Base-by-base conservation (phyloP, 108 stramenopile species). In the Ochromonas danica region DNA sequence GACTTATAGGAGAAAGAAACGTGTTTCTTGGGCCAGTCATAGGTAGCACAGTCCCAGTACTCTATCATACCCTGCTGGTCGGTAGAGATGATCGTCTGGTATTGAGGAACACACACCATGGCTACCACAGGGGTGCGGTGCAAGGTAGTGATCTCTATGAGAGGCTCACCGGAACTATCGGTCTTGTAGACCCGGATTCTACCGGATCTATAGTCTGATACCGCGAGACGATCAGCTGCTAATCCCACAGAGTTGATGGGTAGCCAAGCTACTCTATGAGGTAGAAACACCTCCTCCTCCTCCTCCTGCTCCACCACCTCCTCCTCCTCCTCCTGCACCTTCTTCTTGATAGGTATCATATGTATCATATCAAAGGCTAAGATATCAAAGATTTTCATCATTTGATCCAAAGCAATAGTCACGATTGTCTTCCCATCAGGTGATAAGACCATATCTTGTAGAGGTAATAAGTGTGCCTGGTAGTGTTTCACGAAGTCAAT, bases 401-500 rank as follows among this genome's bases (percentile, higher is more conserved):
- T 65, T 27, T 92, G 88, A 81, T 96, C 95, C 25, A 80, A 87
- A 14, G 94, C 94, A 1, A 95, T 85, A 28, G 93, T 94, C 39
- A 84, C 91, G 2, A 91, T 85, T 17, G 87, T 81, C 78, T 88
- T 90, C n/a, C 94, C 96, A 30, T 92, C 94, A 28, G 85, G 63
- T 22, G 70, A 83, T 43, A 91, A 83, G 41, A 79, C 82, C 42
- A 96, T 71, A 22, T 83, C 86, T 0, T 87, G 72, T 1, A 97
- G 43, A 0, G 91, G 84, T 28, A 89, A 94, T 0, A 89, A 80
- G 80, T 99, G 98, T 2, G 96, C 92, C 1, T 90, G 91, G 81
- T 94, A 98, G 31, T 92, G 93, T 82, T 98, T 99, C 71, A 97
- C 96, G 81, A 99, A 99, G 87, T 98, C 97, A 40, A 99, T 14